Conservation (phyloP, 177 flowering plant genomes). For the Telopea speciosissima region DNA sequence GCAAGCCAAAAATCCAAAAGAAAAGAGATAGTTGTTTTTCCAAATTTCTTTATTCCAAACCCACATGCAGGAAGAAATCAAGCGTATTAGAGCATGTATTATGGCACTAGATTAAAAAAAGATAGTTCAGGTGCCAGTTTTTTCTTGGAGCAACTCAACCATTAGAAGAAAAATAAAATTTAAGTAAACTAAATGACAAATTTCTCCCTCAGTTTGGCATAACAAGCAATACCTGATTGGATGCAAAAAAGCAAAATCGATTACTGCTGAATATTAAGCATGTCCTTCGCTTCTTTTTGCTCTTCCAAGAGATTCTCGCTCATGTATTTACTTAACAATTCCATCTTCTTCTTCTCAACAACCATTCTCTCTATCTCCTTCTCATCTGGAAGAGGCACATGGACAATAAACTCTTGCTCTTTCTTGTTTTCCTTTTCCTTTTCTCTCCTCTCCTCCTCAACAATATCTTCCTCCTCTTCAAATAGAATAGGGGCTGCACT, state of each 20-base stretch:
- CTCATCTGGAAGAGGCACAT: conserved; percentile 90
- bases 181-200: background rate
- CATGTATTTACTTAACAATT: conserved; percentile 66
- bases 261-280: conserved; percentile 80
- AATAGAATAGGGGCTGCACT: conserved; percentile 41
- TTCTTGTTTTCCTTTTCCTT: conserved; percentile 33
- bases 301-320: conserved; percentile 70
- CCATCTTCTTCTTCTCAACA: conserved; percentile 92
- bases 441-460: conserved; percentile 68
- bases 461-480: conserved; percentile 89
- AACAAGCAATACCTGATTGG: background rate
- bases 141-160: background rate
- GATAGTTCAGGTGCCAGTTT: background rate
- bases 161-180: background rate
- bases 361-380: conserved; percentile 93
- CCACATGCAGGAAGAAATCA: too few species aligned
- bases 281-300: conserved; percentile 71
- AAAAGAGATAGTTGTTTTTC: too few species aligned
- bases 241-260: background rate
- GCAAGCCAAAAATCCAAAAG: too few species aligned
- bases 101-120: too few species aligned
- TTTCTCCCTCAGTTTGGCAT: background rate
- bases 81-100: too few species aligned
- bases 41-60: too few species aligned
- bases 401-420: conserved; percentile 73